These are phyloP conservation scores for Zopfochytrium polystomum DNA, from an alignment of 371 early-diverging fungal genomes.

Conservation along the genomic window DNA sequence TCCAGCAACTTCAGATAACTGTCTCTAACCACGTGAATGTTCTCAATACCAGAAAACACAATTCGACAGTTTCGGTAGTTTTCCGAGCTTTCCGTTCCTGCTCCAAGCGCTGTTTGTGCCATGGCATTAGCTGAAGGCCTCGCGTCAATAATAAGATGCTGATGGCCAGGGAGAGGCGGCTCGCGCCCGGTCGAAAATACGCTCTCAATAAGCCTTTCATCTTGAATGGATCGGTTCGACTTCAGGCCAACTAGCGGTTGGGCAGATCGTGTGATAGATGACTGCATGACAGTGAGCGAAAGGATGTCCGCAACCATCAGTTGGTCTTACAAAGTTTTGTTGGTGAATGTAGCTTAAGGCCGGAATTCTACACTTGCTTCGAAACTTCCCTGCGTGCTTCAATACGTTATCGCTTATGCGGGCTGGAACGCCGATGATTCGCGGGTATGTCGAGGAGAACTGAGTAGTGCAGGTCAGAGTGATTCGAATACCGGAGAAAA, in stretches of 20 bases:
- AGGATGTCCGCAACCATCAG: slow-evolving; percentile 1
- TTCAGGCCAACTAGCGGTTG: slow-evolving; percentile 95
- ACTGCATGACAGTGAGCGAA: slow-evolving; percentile 40
- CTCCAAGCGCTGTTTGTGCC: slow-evolving; percentile 89
- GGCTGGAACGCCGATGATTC: slow-evolving; percentile 75
- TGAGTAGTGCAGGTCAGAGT: slow-evolving; percentile 5
- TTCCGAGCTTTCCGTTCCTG: slow-evolving; percentile 91
- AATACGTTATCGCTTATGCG: slow-evolving; percentile 88
- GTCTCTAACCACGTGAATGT: slow-evolving; percentile 96
- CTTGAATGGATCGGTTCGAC: slow-evolving; percentile 90
- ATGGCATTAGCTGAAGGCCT: slow-evolving; percentile 92
- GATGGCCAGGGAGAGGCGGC: slow-evolving; percentile 10
- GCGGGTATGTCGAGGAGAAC: slow-evolving; percentile 90
- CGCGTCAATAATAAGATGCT: slow-evolving; percentile 89
- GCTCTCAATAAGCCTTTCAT: slow-evolving; percentile 91
- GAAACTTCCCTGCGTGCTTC: slow-evolving; percentile 83
- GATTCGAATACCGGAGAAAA: slow-evolving; percentile 2
- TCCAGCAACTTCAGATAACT: slow-evolving; percentile 79
- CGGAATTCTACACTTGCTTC: slow-evolving; percentile 89
- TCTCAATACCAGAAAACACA: slow-evolving; percentile 88
- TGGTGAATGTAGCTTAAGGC: slow-evolving; percentile 83
- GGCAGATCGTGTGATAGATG: slow-evolving; percentile 87
- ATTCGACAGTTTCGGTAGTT: slow-evolving; percentile 85
- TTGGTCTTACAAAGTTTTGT: slow-evolving; percentile 53
- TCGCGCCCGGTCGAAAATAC: slow-evolving; percentile 62